phyloP scores from a whole-genome alignment of 148 eudicot species.

The Arbutus unedo region DNA sequence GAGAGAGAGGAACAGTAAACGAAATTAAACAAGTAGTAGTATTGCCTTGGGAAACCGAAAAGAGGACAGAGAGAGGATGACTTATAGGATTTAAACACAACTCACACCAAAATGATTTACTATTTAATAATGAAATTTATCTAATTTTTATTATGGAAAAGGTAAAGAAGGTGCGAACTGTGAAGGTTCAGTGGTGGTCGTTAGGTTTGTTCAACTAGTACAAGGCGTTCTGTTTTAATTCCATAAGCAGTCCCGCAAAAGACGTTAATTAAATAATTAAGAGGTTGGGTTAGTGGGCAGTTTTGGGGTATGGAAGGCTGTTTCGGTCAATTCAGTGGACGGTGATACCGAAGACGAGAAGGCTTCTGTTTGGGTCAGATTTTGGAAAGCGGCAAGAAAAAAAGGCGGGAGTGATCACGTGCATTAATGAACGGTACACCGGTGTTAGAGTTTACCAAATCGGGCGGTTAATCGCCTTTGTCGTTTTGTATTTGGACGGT shows the following conservation, averaged over 20 bases:
- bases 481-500: neutral
- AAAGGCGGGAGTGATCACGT: slow-evolving; percentile 13
- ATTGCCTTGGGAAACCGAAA: slow-evolving; percentile 45
- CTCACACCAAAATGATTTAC: slow-evolving; percentile 6
- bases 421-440: neutral
- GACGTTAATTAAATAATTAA: no score
- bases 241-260: neutral
- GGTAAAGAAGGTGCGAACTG: slow-evolving; percentile 20
- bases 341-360: slow-evolving; percentile 13
- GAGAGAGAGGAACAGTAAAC: slow-evolving; percentile 27
- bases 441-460: neutral
- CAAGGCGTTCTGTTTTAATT: slow-evolving; percentile 17
- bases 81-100: slow-evolving; percentile 4
- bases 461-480: neutral
- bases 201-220: slow-evolving; percentile 75
- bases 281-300: neutral
- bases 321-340: slow-evolving; percentile 4
- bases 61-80: slow-evolving; percentile 33
- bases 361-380: slow-evolving; percentile 15
- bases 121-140: neutral
- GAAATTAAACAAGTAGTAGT: slow-evolving; percentile 30
- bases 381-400: neutral
- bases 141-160: slow-evolving; percentile 10
- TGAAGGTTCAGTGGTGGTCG: slow-evolving; percentile 54
- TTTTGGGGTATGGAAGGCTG: neutral